Percentiles rank a stretch among this genome's conserved stretches.
Conservation (phyloP, 2,329 filamentous ascomycete species). For the Penicillium griseofulvum region DNA sequence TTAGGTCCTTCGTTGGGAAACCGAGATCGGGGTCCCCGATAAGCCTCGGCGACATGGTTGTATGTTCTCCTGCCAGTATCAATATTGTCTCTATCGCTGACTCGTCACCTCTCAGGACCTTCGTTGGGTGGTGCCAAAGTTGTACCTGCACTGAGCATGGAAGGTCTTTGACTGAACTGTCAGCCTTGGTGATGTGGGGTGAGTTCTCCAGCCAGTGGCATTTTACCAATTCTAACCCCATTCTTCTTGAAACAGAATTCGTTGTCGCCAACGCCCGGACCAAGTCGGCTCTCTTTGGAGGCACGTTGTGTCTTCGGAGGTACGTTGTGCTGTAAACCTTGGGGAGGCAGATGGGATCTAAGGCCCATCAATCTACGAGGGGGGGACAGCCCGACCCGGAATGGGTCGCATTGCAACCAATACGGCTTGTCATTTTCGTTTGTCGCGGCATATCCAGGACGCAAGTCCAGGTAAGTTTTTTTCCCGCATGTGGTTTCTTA, state of each 20-base stretch:
- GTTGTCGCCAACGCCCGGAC: neutral
- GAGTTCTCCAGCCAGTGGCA: neutral
- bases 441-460: neutral
- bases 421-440: neutral
- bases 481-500: neutral
- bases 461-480: neutral
- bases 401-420: neutral
- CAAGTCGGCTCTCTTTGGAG: neutral
- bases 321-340: neutral
- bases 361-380: neutral
- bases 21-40: neutral
- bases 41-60: neutral
- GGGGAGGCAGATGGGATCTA: neutral
- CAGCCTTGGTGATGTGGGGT: neutral
- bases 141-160: neutral
- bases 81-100: neutral
- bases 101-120: neutral
- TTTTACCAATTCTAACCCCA: neutral
- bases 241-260: neutral
- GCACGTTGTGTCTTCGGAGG: neutral
- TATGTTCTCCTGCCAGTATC: neutral
- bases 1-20: neutral
- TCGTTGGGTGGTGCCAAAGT: neutral
- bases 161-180: neutral
- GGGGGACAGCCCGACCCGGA: neutral